Conservation (phyloP, 495 filamentous ascomycete genomes). For the Lasiosphaeris hirsuta region DNA sequence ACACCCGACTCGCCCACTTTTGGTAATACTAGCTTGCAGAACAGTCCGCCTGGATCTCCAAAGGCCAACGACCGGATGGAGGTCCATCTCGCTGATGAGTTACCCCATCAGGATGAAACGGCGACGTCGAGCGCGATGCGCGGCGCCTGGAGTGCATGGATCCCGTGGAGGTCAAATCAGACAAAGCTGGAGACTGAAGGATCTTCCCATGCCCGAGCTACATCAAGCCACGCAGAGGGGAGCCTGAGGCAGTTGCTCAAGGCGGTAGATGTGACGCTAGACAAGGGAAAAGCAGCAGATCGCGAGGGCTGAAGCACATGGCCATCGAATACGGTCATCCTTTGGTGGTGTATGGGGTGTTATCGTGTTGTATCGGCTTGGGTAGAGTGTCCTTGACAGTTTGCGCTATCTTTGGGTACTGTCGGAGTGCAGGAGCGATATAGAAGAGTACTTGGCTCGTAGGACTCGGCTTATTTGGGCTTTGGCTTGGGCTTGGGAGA, state of each 20-base stretch:
- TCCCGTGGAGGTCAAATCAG: constrained; percentile 21
- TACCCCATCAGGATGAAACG: constrained; percentile 9
- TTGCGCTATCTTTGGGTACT: no score
- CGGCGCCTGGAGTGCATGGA: constrained; percentile 25
- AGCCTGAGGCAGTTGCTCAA: constrained; percentile 30
- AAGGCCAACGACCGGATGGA: background rate
- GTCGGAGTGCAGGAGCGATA: no score
- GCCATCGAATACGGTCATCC: no score
- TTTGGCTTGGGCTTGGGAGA: no score
- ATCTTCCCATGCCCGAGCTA: background rate
- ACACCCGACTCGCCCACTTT: constrained; percentile 7
- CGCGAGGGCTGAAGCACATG: background rate
- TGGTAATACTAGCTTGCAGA: background rate
- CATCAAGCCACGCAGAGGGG: constrained; percentile 27
- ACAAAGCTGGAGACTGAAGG: background rate
- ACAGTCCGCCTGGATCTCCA: background rate
- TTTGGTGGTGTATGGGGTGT: no score
- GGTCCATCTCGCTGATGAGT: constrained; percentile 17
- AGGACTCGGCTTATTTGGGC: no score
- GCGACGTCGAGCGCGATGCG: constrained; percentile 8
- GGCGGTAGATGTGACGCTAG: constrained; percentile 9
- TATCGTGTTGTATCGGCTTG: no score
- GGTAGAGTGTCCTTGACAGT: no score
- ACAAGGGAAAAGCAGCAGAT: constrained; percentile 23
- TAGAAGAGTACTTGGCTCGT: no score